phyloP scores from a whole-genome alignment of 2,329 filamentous ascomycete species.

The Colletotrichum shisoi region DNA sequence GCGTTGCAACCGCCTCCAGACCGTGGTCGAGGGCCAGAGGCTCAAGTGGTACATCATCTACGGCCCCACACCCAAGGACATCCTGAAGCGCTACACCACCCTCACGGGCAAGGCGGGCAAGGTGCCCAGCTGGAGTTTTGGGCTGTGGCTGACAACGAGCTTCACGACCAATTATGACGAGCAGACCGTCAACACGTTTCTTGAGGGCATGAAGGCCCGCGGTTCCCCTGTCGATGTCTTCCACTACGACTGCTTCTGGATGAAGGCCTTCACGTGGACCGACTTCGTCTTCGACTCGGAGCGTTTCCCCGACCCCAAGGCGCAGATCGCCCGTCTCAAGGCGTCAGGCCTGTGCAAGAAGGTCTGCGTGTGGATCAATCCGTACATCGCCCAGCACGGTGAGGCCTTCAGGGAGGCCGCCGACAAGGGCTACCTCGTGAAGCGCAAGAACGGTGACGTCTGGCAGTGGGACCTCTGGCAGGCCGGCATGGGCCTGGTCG shows the following conservation, averaged over 20 bases:
- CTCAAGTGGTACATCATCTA: conserved; percentile 79
- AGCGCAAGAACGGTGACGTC: conserved; percentile 72
- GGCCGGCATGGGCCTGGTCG: conserved; percentile 76
- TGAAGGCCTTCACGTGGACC: conserved; percentile 77
- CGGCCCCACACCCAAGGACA: conserved; percentile 74
- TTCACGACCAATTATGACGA: conserved; percentile 79
- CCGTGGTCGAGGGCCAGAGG: conserved; percentile 72
- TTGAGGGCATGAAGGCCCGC: conserved; percentile 72
- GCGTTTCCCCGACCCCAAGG: conserved; percentile 72
- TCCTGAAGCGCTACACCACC: conserved; percentile 71
- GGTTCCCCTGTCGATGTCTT: conserved; percentile 74
- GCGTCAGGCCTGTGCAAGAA: conserved; percentile 67
- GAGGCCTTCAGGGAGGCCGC: conserved; percentile 70
- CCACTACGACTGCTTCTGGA: conserved; percentile 82
- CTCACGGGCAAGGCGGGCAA: conserved; percentile 71
- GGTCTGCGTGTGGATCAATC: conserved; percentile 79
- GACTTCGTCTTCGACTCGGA: conserved; percentile 75
- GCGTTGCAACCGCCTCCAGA: conserved; percentile 74
- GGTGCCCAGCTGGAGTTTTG: conserved; percentile 77
- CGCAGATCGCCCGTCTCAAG: conserved; percentile 70
- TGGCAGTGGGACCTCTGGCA: conserved; percentile 84
- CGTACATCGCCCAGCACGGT: conserved; percentile 75
- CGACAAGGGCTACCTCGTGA: conserved; percentile 73
- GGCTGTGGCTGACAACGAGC: conserved; percentile 78
- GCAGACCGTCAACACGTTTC: conserved; percentile 70